Evolutionary conservation across 2,329 filamentous ascomycete species (phyloP).

Genomic region (Sordariomycetes sp.): DNA sequence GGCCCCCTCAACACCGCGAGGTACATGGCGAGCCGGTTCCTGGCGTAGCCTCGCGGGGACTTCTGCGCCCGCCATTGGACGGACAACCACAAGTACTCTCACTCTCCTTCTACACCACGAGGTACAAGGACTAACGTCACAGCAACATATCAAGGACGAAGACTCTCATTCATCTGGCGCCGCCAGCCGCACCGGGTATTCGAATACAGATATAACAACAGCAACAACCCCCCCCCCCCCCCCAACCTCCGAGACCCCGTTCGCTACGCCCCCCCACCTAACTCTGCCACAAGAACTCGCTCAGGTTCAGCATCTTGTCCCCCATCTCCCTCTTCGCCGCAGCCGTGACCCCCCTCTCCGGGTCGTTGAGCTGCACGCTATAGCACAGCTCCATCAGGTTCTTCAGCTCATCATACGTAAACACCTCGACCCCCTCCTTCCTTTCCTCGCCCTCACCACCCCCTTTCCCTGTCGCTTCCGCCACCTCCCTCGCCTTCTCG

Average conservation of each 20-base stretch:
- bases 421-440: conserved; percentile 16
- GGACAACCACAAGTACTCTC: background rate
- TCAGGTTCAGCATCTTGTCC: conserved; percentile 55
- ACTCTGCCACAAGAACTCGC: conserved; percentile 59
- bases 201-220: background rate
- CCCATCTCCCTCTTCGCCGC: conserved; percentile 57
- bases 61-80: too few species aligned
- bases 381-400: conserved; percentile 53
- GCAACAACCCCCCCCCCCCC: conserved; percentile 3
- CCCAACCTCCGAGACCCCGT: background rate
- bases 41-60: background rate
- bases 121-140: background rate
- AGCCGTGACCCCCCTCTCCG: conserved; percentile 53
- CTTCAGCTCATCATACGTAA: conserved; percentile 55
- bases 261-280: conserved; percentile 9
- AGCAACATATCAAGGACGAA: background rate
- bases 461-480: conserved; percentile 19
- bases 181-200: background rate
- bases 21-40: background rate
- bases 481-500: conserved; percentile 39
- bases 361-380: conserved; percentile 51
- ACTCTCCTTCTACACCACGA: background rate
- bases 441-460: conserved; percentile 10
- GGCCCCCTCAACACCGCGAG: background rate
- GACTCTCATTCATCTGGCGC: background rate